These are phyloP conservation scores for Tolypocladium album DNA, from an alignment of 2,329 filamentous ascomycete species.

Conservation along the genomic window DNA sequence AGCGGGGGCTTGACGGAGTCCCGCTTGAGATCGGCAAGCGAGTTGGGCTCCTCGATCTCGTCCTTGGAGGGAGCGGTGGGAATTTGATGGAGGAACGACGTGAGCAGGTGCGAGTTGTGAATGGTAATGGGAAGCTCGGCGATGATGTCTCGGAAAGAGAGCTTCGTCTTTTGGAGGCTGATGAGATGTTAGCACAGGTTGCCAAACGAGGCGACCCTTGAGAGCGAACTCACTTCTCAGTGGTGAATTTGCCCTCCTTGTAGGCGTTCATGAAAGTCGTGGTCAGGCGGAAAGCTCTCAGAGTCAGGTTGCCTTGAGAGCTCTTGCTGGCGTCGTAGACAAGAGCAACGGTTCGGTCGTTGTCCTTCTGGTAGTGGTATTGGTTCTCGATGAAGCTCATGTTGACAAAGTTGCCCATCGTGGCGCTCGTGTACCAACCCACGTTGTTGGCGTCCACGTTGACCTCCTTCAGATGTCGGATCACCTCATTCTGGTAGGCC, in stretches of 20 bases:
- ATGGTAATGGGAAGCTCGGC: conserved; percentile 80
- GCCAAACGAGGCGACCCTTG: background rate
- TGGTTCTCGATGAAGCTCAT: conserved; percentile 95
- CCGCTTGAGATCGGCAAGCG: conserved; percentile 65
- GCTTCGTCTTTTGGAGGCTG: conserved; percentile 87
- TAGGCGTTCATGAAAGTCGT: conserved; percentile 77
- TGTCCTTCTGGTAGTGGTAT: conserved; percentile 92
- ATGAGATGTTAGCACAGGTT: background rate
- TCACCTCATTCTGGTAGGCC: conserved; percentile 90
- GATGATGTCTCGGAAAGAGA: conserved; percentile 89
- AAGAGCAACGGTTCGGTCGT: conserved; percentile 76
- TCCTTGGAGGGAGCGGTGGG: conserved; percentile 52
- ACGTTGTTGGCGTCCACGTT: conserved; percentile 98
- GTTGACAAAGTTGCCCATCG: conserved; percentile 98
- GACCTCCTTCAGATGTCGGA: conserved; percentile 89
- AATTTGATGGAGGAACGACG: conserved; percentile 87
- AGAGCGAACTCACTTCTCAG: conserved; percentile 63
- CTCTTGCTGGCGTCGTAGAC: conserved; percentile 95
- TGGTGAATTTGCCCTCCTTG: conserved; percentile 97
- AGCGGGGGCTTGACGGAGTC: conserved; percentile 55
- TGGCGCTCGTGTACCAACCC: conserved; percentile 97
- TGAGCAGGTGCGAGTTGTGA: conserved; percentile 96
- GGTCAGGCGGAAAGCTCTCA: conserved; percentile 88
- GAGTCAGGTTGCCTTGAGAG: conserved; percentile 78
- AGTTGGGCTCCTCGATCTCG: conserved; percentile 65